Base-by-base conservation (phyloP, 495 filamentous ascomycete species). In the Tetracladium setigerum region DNA sequence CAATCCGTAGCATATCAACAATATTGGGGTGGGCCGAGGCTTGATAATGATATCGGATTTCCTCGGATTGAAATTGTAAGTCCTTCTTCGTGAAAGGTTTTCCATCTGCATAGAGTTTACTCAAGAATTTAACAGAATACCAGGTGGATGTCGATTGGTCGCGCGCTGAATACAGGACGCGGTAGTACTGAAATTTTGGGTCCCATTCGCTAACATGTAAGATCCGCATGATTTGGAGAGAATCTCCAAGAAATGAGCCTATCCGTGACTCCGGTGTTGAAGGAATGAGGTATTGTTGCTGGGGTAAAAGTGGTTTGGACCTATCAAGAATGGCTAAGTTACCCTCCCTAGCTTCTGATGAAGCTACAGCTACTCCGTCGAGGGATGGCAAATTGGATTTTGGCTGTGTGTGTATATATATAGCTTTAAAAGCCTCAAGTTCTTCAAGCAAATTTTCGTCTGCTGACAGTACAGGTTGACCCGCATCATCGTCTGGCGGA, bases 51-150 rank as follows among this genome's bases (percentile, higher is more conserved):
- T 97, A 73, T 50, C 81, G 81, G 62, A 99, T 95, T 69, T 99
- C 92, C 40, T 89, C 73, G 60, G 86, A 84, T 67, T 97, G 92
- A 72, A 95, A 99, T 56, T 81, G 80, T 52, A 81, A 73, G 62
- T 97, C 53, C 94, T 77, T 52, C 77, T 74, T 67, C 97, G 90
- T 73, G 97, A 70, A 38, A 87, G 89, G 46, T 79, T 71, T 50
- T 74, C 75, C n/a, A n/a, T 61, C 77, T 71, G 71, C 55, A 62
- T 77, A 77, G 62, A 71, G 73, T 68, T 96, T 97, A 79, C 87
- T 90, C 64, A 99, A 76, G 32, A 89, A 89, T 71, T 99, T 99
- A 61, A 99, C 91, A 44, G 92, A 94, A 70, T 94, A 99, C 47
- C 77, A 79, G 30, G 79, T 75, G 57, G 83, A 76, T 49, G 86